Conservation (phyloP, 495 filamentous ascomycete species). For the Penicillium psychrofluorescens region DNA sequence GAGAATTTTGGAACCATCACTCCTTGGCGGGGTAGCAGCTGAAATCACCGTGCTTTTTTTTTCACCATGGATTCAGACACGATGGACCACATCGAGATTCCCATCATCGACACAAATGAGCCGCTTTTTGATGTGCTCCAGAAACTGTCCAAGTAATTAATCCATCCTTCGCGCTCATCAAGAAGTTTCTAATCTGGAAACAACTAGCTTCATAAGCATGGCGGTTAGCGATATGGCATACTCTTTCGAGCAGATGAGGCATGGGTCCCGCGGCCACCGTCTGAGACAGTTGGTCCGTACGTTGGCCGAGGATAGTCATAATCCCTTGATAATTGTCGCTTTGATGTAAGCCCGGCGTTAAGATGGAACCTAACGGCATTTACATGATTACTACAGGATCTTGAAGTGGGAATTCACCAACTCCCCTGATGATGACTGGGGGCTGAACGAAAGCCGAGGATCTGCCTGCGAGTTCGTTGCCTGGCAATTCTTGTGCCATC, state of each 20-base stretch:
- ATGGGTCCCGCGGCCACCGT: conserved; percentile 53
- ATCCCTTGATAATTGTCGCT: conserved; percentile 69
- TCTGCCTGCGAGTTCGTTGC: conserved; percentile 88
- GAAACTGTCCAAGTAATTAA: conserved; percentile 55
- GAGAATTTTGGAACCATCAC: too few species aligned
- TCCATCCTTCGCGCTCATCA: neutral
- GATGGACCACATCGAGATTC: conserved; percentile 36
- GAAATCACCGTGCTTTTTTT: neutral
- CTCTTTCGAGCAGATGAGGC: conserved; percentile 75
- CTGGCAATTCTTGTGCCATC: conserved; percentile 74
- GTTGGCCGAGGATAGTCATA: conserved; percentile 56
- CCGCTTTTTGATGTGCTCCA: conserved; percentile 58
- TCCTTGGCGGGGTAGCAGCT: too few species aligned
- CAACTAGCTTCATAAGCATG: conserved; percentile 37
- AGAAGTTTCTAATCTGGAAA: neutral
- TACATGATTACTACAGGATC: conserved; percentile 41
- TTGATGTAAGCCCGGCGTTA: conserved; percentile 52
- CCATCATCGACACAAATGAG: conserved; percentile 57
- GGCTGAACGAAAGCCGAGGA: conserved; percentile 67
- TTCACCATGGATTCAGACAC: conserved; percentile 4
- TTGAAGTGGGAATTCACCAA: conserved; percentile 71
- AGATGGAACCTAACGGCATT: neutral
- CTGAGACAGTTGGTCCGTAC: conserved; percentile 60
- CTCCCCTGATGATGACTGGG: conserved; percentile 55
- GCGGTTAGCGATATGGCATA: conserved; percentile 56